Evolutionary conservation across 768 basidiomycete species (phyloP), one percentile per base, ranked within the genome.

Genomic region (Auricularia sp.): DNA sequence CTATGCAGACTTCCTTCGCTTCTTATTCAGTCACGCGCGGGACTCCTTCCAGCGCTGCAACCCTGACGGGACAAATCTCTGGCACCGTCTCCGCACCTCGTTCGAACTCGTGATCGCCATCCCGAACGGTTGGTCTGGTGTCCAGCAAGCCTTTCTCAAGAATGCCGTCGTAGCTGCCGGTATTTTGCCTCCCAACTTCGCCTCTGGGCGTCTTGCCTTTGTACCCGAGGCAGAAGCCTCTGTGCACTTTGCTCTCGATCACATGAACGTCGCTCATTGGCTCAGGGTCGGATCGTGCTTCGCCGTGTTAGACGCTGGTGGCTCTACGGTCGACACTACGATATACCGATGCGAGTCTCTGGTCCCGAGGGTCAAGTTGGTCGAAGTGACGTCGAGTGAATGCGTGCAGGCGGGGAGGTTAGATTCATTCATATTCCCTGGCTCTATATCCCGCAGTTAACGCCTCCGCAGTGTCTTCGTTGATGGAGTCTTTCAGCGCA

Each of bases 221-320:
- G 58, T 65, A 6, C 21, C 35, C 24, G 64, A 65, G 33, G 64
- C 56, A n/a, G 64, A 65, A 33, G 64, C 64, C 5, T 65, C 64
- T 16, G 64, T 65, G 21, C 64, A 65, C 42, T 65, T 54, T 44
- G 64, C 39, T 1, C 64, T 65, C 1, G 35, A 18, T 10, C 16
- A 61, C 7, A 39, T 34, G 29, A 33, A 65, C 37, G 37, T 33
- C 42, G 56, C 51, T 24, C 37, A 34, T 5, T 62, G 64, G 59
- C 42, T 65, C 8, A 42, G 36, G 21, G 13, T 24, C n/a, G 59
- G 42, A 6, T 34, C 44, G 1, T 29, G 24, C 16, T 65, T 65
- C 33, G 56, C 58, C 2, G 64, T 65, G 14, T 13, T 61, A 1
- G 58, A 61, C 59, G 64, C 64, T 58, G 56, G 63, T 51, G 63